Evolutionary conservation across 2,329 filamentous ascomycete genomes (phyloP).

Genomic region (Tolypocladium album): DNA sequence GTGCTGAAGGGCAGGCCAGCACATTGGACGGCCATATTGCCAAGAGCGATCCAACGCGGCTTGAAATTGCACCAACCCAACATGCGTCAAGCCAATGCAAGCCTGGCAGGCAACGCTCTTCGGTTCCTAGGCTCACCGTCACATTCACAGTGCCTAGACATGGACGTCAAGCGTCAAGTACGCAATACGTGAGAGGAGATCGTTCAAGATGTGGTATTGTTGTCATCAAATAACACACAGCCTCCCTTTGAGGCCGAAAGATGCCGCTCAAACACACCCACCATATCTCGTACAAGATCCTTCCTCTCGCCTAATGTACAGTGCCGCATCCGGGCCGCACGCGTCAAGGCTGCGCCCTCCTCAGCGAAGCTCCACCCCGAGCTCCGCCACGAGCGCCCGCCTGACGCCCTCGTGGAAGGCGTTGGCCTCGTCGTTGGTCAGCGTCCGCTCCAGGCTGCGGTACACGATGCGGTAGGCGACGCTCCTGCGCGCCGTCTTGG

Average conservation of each 20-base stretch:
- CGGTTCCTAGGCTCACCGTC: too few relatives aligned
- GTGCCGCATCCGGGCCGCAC: background rate
- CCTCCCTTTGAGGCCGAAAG: background rate
- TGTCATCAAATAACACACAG: background rate
- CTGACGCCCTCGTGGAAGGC: constrained; percentile 60
- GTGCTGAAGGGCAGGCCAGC: too few relatives aligned
- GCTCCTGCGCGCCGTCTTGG: constrained; percentile 72
- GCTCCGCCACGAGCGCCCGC: constrained; percentile 50
- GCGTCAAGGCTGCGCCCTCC: background rate
- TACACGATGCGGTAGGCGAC: constrained; percentile 92
- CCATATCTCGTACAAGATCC: background rate
- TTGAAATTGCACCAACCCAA: too few relatives aligned
- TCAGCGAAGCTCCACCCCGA: constrained; percentile 58
- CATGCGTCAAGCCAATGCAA: too few relatives aligned
- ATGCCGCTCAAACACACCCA: background rate
- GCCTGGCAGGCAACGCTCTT: too few relatives aligned
- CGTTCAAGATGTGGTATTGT: background rate
- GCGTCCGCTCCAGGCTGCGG: constrained; percentile 78
- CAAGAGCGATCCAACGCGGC: too few relatives aligned
- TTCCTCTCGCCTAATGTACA: background rate
- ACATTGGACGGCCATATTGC: too few relatives aligned
- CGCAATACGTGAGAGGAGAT: background rate
- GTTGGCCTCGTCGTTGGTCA: constrained; percentile 77
- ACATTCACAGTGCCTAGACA: background rate
- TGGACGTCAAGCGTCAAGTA: background rate